Conservation (phyloP, 306 rosid genomes). For the Cyamopsis tetragonoloba region DNA sequence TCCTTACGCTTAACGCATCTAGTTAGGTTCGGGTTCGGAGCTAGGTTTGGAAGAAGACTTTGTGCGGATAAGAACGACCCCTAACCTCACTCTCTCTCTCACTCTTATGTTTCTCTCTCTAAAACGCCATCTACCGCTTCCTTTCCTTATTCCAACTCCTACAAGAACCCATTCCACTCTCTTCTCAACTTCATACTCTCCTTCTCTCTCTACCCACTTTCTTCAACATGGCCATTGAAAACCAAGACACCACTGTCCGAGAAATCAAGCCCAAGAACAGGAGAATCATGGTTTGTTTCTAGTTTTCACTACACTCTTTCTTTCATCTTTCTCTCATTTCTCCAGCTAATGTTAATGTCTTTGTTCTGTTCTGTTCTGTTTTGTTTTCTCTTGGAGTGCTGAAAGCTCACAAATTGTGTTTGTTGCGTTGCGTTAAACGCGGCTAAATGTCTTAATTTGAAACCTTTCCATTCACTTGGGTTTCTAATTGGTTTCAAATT, state of each 20-base stretch:
- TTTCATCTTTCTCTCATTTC: conserved; percentile 4
- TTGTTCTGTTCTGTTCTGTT: too few relatives aligned
- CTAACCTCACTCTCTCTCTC: conserved; percentile 16
- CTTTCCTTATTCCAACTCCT: too few relatives aligned
- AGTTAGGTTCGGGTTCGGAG: conserved; percentile 43
- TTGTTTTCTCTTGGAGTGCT: not conserved
- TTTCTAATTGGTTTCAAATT: too few relatives aligned
- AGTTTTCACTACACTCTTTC: not conserved
- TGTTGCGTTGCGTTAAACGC: too few relatives aligned
- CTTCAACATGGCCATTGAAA: conserved; percentile 81
- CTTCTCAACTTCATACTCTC: conserved; percentile 14
- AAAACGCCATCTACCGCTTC: conserved; percentile 61
- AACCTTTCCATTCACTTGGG: too few relatives aligned
- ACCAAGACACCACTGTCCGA: conserved; percentile 68
- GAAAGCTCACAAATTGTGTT: too few relatives aligned
- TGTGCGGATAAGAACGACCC: conserved; percentile 85
- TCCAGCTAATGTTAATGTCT: not conserved
- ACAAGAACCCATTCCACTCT: conserved; percentile 73
- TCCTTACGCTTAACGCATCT: conserved; percentile 81
- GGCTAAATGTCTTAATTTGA: too few relatives aligned
- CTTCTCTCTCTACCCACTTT: not conserved
- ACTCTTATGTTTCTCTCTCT: conserved; percentile 23
- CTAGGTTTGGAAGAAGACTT: conserved; percentile 67
- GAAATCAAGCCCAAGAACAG: conserved; percentile 92
- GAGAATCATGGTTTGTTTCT: conserved; percentile 79